phyloP scores from a whole-genome alignment of 768 basidiomycete species.

The Mycena metata region DNA sequence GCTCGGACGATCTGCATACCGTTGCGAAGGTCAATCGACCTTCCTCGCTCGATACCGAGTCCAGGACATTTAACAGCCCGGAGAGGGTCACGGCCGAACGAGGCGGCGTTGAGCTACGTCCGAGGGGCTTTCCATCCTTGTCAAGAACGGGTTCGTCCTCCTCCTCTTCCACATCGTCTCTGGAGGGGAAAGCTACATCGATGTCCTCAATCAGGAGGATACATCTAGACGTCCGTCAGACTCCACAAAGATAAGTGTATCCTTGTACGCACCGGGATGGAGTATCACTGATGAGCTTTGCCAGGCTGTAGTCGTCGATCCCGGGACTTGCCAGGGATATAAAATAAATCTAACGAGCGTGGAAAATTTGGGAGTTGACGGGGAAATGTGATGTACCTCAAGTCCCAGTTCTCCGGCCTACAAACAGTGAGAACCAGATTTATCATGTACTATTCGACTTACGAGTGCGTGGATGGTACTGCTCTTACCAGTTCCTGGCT shows the following conservation, averaged over 20 bases:
- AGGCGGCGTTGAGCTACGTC: conserved; percentile 9
- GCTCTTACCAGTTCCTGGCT: conserved; percentile 32
- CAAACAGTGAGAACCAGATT: too few species aligned
- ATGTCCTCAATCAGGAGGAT: conserved; percentile 32
- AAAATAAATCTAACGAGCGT: conserved; percentile 28
- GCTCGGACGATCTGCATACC: background rate
- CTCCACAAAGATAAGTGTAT: too few species aligned
- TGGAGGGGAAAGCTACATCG: conserved; percentile 28
- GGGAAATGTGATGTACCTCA: background rate
- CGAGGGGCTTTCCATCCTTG: conserved; percentile 4
- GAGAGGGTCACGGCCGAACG: conserved; percentile 10
- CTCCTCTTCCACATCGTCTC: conserved; percentile 16
- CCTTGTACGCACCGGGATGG: conserved; percentile 33
- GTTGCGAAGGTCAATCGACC: conserved; percentile 30
- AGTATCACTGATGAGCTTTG: conserved; percentile 32
- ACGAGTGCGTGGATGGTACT: conserved; percentile 25
- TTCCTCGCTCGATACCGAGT: conserved; percentile 27
- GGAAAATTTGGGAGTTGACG: background rate
- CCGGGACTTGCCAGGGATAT: conserved; percentile 29
- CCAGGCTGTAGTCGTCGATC: conserved; percentile 30
- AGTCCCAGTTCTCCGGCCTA: conserved; percentile 31
- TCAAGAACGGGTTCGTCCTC: conserved; percentile 11
- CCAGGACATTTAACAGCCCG: conserved; percentile 20
- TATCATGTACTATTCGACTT: too few species aligned
- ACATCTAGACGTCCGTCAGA: too few species aligned